A percentile compares a stretch with the other conserved stretches of the same genome.
Conservation (phyloP, 805 yeast species). For the Schizosaccharomyces lindneri region DNA sequence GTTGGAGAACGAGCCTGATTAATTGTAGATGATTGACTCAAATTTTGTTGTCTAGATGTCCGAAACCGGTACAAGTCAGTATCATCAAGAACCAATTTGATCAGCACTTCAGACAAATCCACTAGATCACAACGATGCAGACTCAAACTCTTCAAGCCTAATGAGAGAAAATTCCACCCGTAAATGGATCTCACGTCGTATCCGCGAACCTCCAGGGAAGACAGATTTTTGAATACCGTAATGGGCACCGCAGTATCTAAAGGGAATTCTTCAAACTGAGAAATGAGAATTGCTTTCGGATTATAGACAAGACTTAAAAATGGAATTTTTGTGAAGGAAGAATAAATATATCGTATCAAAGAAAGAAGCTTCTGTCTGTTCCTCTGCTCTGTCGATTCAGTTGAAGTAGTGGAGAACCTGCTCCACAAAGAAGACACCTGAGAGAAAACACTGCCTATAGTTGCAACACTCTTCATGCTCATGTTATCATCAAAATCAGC, state of each 20-base stretch:
- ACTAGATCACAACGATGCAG: constrained; percentile 26
- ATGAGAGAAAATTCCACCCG: constrained; percentile 39
- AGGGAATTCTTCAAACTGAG: constrained; percentile 44
- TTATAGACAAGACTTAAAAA: constrained; percentile 37
- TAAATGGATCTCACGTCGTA: constrained; percentile 38
- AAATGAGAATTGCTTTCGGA: constrained; percentile 29
- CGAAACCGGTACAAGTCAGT: constrained; percentile 20
- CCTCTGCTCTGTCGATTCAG: background rate
- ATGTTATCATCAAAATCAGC: constrained; percentile 4
- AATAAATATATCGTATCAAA: constrained; percentile 23
- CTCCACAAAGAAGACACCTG: constrained; percentile 21
- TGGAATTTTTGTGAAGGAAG: constrained; percentile 41
- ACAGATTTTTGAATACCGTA: constrained; percentile 33
- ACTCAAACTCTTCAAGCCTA: constrained; percentile 28
- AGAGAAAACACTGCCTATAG: constrained; percentile 18
- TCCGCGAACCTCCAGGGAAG: constrained; percentile 34
- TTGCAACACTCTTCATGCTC: constrained; percentile 9
- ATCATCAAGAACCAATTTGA: constrained; percentile 28
- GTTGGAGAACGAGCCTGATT: background rate
- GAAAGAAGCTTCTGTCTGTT: constrained; percentile 13
- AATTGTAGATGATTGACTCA: background rate
- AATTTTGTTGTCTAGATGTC: constrained; percentile 6
- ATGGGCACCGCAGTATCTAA: constrained; percentile 47
- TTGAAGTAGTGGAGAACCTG: constrained; percentile 3
- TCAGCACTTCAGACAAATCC: constrained; percentile 26